A percentile compares a stretch with the other conserved stretches of the same genome.
Evolutionary conservation across 495 filamentous ascomycete genomes (phyloP).

Genomic region (Penicillium waksmanii): DNA sequence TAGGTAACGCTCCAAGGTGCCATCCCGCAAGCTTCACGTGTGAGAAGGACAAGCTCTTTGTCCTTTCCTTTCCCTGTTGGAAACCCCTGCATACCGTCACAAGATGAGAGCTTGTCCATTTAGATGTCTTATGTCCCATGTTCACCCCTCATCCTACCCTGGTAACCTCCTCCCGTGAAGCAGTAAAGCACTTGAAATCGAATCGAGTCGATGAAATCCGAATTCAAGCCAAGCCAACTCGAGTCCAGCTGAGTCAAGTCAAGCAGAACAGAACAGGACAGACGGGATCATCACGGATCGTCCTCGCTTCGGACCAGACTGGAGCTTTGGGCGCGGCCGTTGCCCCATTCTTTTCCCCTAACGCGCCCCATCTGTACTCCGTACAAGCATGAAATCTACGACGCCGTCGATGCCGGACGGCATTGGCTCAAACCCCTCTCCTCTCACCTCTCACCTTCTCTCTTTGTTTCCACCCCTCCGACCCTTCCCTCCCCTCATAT

Average conservation of each 20-base stretch:
- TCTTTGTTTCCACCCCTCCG: too few relatives aligned
- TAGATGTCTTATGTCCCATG: too few relatives aligned
- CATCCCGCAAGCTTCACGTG: too few relatives aligned
- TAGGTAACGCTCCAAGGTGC: too few relatives aligned
- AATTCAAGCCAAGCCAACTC: background rate
- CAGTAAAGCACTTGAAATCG: too few relatives aligned
- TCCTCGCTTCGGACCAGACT: conserved; percentile 22
- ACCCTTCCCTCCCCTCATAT: background rate
- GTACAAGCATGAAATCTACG: conserved; percentile 10
- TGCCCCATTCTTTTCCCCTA: conserved; percentile 15
- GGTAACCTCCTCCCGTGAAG: too few relatives aligned
- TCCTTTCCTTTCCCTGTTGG: too few relatives aligned
- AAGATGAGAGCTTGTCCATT: too few relatives aligned
- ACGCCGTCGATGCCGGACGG: conserved; percentile 14
- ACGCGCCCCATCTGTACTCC: conserved; percentile 4
- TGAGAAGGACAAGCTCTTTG: too few relatives aligned
- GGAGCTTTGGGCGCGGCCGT: conserved; percentile 14
- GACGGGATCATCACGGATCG: conserved; percentile 25
- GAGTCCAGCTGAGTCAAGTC: background rate
- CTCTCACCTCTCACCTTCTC: background rate
- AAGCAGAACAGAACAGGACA: background rate
- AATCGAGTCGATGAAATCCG: too few relatives aligned
- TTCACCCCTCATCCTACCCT: too few relatives aligned
- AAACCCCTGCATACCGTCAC: too few relatives aligned
- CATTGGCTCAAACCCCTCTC: conserved; percentile 8